Percentiles rank a stretch among this genome's conserved stretches.
Evolutionary conservation across 1,284 basidiomycete genomes (phyloP).

Genomic region (Xanthoconium separans): DNA sequence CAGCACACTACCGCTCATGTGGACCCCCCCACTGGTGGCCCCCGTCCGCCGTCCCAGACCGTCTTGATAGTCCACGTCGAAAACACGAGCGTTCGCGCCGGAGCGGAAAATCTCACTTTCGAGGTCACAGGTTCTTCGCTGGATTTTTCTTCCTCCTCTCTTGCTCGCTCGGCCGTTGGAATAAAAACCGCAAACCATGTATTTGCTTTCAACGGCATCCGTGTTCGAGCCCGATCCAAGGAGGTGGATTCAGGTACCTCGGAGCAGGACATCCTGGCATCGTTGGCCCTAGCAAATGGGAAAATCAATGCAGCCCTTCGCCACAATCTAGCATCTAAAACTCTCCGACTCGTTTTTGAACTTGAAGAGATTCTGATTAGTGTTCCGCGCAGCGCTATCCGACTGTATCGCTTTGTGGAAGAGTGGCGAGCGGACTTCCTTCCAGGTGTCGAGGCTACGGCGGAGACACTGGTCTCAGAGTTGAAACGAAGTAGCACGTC

Average conservation of each 20-base stretch:
- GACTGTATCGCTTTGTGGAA: slow-evolving; percentile 71
- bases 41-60: slow-evolving; percentile 15
- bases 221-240: slow-evolving; percentile 56
- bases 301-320: slow-evolving; percentile 45
- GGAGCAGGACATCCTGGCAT: slow-evolving; percentile 59
- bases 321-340: slow-evolving; percentile 41
- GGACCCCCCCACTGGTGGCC: background rate
- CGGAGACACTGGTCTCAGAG: slow-evolving; percentile 66
- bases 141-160: slow-evolving; percentile 38
- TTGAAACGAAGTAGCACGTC: slow-evolving; percentile 40
- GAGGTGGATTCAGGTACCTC: slow-evolving; percentile 36
- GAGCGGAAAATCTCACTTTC: slow-evolving; percentile 47
- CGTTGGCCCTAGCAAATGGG: slow-evolving; percentile 47
- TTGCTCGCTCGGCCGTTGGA: slow-evolving; percentile 36
- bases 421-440: slow-evolving; percentile 80
- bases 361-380: slow-evolving; percentile 49
- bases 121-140: slow-evolving; percentile 43
- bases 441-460: slow-evolving; percentile 62
- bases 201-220: slow-evolving; percentile 47
- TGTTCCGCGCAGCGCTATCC: slow-evolving; percentile 77
- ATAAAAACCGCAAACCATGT: slow-evolving; percentile 48
- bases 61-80: slow-evolving; percentile 38
- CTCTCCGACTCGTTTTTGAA: slow-evolving; percentile 43
- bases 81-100: slow-evolving; percentile 53
- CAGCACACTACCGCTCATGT: background rate